These are phyloP conservation scores for Canavalia ensiformis DNA, from an alignment of 306 rosid genomes.

Conservation along the genomic window DNA sequence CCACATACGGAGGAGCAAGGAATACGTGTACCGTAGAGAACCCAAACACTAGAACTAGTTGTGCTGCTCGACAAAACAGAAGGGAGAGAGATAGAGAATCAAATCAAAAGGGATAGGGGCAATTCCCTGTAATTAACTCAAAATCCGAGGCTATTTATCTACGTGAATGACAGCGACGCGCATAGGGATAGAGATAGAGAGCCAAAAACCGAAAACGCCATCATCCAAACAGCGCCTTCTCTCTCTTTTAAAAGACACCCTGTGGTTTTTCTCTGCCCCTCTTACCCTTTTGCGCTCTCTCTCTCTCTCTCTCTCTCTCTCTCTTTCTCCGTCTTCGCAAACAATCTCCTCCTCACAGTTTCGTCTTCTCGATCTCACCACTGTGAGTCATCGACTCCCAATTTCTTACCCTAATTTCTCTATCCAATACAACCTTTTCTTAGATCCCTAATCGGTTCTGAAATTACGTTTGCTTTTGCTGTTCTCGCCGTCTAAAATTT, in stretches of 20 bases:
- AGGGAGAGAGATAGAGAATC: neutral
- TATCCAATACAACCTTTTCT: slow-evolving; percentile 35
- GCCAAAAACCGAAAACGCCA: slow-evolving; percentile 63
- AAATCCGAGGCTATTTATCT: slow-evolving; percentile 53
- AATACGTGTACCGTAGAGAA: slow-evolving; percentile 42
- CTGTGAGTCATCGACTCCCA: slow-evolving; percentile 58
- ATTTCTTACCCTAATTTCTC: slow-evolving; percentile 57
- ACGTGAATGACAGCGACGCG: slow-evolving; percentile 73
- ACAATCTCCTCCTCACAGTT: slow-evolving; percentile 63
- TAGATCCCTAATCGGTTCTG: slow-evolving; percentile 73
- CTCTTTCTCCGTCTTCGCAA: slow-evolving; percentile 47
- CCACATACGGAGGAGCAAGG: neutral
- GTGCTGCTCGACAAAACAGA: slow-evolving; percentile 48
- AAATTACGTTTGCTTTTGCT: slow-evolving; percentile 3
- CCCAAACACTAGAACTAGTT: slow-evolving; percentile 40
- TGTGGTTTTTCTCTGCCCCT: slow-evolving; percentile 66
- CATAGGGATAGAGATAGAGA: slow-evolving; percentile 46
- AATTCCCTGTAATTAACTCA: slow-evolving; percentile 47
- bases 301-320: slow-evolving; percentile 34
- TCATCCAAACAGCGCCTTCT: slow-evolving; percentile 71
- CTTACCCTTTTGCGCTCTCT: slow-evolving; percentile 40
- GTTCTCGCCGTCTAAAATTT: neutral
- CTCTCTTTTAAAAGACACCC: slow-evolving; percentile 64
- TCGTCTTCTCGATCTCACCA: slow-evolving; percentile 58
- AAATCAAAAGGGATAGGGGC: neutral